Percentiles rank a stretch among this genome's conserved stretches.
These are phyloP conservation scores for Aspergillus fumigatiaffinis DNA, from an alignment of 2,329 filamentous ascomycete species.

Conservation along the genomic window DNA sequence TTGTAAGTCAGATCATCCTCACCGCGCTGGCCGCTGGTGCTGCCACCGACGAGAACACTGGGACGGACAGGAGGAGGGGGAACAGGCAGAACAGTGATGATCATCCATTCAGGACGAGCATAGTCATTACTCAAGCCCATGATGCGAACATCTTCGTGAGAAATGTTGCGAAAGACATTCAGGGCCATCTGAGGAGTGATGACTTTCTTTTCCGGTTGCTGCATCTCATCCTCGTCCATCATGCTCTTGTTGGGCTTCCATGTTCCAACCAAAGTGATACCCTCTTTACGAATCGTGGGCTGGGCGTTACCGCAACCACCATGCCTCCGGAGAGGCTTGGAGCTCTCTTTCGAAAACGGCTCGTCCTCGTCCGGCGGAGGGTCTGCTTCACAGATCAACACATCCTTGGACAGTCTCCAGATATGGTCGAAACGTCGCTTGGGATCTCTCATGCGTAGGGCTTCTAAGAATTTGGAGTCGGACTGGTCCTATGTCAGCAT, in stretches of 20 bases:
- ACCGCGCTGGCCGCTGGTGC: constrained; percentile 83
- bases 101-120: constrained; percentile 96
- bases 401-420: constrained; percentile 88
- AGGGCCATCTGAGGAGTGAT: constrained; percentile 83
- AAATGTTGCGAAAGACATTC: constrained; percentile 81
- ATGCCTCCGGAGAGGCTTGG: constrained; percentile 58
- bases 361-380: constrained; percentile 63
- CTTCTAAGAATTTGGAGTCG: constrained; percentile 77
- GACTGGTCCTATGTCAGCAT: constrained; percentile 59
- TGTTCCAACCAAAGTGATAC: constrained; percentile 73
- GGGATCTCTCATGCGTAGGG: constrained; percentile 80
- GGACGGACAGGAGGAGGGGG: constrained; percentile 93
- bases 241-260: constrained; percentile 71
- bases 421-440: constrained; percentile 92
- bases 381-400: constrained; percentile 78
- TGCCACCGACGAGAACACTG: constrained; percentile 95
- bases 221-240: constrained; percentile 59
- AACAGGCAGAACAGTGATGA: constrained; percentile 89
- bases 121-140: constrained; percentile 95
- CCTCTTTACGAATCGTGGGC: constrained; percentile 81
- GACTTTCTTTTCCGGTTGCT: constrained; percentile 70
- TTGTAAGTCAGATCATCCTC: constrained; percentile 99
- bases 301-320: constrained; percentile 92
- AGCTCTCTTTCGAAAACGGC: constrained; percentile 62
- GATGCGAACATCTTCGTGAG: constrained; percentile 72